Evolutionary conservation across 208 protist species (phyloP).

Genomic region (Trypanosoma melophagium): DNA sequence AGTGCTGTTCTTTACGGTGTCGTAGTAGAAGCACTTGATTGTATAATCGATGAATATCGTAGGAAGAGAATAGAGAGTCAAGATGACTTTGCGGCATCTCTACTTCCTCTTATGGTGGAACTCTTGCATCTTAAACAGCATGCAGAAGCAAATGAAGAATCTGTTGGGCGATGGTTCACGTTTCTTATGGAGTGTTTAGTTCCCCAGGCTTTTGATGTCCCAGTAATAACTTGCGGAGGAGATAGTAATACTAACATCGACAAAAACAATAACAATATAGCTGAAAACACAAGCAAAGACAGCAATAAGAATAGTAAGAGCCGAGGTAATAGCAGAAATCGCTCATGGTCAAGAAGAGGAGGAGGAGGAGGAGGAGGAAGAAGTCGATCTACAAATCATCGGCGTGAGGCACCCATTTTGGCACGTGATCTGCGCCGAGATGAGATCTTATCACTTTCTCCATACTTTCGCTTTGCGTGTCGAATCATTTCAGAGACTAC

Average conservation of each 20-base stretch:
- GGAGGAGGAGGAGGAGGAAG: not conserved
- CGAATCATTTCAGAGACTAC: slow-evolving; percentile 63
- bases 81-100: slow-evolving; percentile 15
- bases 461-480: slow-evolving; percentile 80
- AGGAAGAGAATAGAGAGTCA: slow-evolving; percentile 6
- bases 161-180: slow-evolving; percentile 61
- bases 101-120: slow-evolving; percentile 64
- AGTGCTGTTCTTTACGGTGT: slow-evolving; percentile 62
- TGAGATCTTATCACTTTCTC: slow-evolving; percentile 56
- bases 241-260: slow-evolving; percentile 1
- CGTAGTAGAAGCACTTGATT: slow-evolving; percentile 48
- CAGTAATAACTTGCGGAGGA: slow-evolving; percentile 52
- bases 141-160: slow-evolving; percentile 55
- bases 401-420: slow-evolving; percentile 41
- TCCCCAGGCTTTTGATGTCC: slow-evolving; percentile 68
- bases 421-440: slow-evolving; percentile 60
- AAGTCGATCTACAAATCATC: slow-evolving; percentile 3
- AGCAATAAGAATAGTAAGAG: not conserved
- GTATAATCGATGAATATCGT: slow-evolving; percentile 24
- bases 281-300: too few species aligned
- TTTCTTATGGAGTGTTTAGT: slow-evolving; percentile 60
- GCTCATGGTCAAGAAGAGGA: slow-evolving; percentile 7
- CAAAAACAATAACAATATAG: too few species aligned
- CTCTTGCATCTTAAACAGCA: slow-evolving; percentile 56
- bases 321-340: slow-evolving; percentile 30